Evolutionary conservation across 208 protist genomes (phyloP).

Genomic region (Wallacemonas sp.): DNA sequence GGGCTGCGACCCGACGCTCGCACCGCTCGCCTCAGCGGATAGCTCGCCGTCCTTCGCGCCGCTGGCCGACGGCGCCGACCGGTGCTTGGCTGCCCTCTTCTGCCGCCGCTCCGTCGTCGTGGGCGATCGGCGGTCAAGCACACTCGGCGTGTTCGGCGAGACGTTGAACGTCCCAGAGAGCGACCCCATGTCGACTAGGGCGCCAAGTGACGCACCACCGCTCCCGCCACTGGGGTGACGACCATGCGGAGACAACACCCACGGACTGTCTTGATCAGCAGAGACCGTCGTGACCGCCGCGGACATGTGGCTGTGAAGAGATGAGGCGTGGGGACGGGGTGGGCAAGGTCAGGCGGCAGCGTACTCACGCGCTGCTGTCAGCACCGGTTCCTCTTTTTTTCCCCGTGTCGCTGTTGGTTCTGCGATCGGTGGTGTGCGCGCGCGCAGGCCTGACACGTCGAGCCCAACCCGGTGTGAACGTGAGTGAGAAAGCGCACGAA

Average conservation of each 20-base stretch:
- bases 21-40: not conserved
- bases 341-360: no score
- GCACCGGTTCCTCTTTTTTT: not conserved
- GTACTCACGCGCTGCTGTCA: no score
- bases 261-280: not conserved
- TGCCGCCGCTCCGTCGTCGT: not conserved
- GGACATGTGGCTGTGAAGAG: not conserved
- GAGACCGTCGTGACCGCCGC: not conserved
- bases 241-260: not conserved
- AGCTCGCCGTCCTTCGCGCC: no score
- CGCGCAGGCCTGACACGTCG: no score
- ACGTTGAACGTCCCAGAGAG: slow-evolving; percentile 2
- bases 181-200: not conserved
- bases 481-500: not conserved
- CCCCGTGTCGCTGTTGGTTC: no score
- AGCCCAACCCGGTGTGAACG: not conserved
- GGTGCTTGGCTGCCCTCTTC: no score
- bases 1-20: not conserved
- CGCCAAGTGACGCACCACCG: no score
- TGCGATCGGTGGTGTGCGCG: no score
- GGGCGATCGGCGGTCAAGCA: not conserved
- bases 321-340: no score
- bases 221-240: not conserved
- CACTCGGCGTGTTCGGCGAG: slow-evolving; percentile 5
- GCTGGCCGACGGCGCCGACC: no score